phyloP scores from a whole-genome alignment of 257 asterid species.

The Solanum megistacrolobum region DNA sequence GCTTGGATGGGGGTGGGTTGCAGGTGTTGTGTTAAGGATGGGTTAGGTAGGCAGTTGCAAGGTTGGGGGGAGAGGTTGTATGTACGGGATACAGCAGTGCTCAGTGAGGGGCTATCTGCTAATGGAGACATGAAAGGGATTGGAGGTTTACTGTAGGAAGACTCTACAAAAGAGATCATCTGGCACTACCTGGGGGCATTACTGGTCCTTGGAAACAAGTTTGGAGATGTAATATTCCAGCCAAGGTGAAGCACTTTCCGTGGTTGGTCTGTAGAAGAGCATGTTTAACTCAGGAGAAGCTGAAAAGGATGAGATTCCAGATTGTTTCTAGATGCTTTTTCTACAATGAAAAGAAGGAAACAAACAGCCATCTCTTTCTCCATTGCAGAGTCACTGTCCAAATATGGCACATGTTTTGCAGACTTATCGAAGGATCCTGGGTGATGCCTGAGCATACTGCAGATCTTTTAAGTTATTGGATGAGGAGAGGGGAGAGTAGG shows the following conservation, averaged over 20 bases:
- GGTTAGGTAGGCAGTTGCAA: neutral
- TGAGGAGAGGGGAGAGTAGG: neutral
- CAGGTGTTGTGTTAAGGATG: neutral
- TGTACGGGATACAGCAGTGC: neutral
- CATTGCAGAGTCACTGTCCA: neutral
- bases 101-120: neutral
- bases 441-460: neutral
- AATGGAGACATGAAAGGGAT: neutral
- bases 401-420: neutral
- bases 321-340: neutral
- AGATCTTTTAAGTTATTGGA: neutral
- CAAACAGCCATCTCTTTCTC: neutral
- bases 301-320: neutral
- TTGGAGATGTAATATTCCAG: neutral
- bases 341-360: neutral
- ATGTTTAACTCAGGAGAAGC: neutral
- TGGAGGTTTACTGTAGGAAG: neutral
- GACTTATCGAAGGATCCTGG: neutral
- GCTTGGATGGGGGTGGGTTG: neutral
- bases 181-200: neutral
- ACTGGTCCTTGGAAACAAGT: neutral
- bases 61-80: neutral
- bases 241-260: neutral
- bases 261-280: neutral
- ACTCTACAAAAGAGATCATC: neutral